Percentiles rank a stretch among this genome's conserved stretches.
Conservation (phyloP, 2,329 filamentous ascomycete genomes). For the Colletotrichum spaethianum region DNA sequence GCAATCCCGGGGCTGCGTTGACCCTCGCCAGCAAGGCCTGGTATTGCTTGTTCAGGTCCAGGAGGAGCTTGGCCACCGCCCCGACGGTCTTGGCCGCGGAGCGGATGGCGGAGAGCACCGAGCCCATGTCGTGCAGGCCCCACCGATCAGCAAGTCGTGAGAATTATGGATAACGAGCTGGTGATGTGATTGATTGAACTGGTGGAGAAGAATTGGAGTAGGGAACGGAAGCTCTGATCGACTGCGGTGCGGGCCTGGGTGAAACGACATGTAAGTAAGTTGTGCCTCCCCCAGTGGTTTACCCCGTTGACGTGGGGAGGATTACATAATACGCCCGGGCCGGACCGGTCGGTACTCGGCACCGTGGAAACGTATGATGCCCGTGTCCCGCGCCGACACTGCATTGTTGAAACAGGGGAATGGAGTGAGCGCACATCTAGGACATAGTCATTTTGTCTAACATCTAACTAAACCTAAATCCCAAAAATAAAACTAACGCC, state of each 20-base stretch:
- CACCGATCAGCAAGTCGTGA: background rate
- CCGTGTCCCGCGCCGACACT: background rate
- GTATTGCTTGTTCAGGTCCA: conserved; percentile 47
- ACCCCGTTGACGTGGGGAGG: background rate
- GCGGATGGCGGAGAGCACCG: conserved; percentile 48
- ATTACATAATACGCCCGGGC: conserved; percentile 29
- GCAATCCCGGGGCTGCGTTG: conserved; percentile 55
- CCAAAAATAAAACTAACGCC: background rate
- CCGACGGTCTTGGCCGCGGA: conserved; percentile 44
- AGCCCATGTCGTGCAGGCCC: conserved; percentile 50
- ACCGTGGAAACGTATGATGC: background rate
- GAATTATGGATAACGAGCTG: background rate
- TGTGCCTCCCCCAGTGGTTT: background rate
- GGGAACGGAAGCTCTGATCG: background rate
- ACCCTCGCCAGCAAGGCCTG: conserved; percentile 49
- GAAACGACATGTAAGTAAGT: background rate
- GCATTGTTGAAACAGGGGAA: background rate
- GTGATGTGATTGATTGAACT: background rate
- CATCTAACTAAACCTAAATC: background rate
- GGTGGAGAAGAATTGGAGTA: background rate
- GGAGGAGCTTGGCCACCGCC: conserved; percentile 46
- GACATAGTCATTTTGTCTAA: conserved; percentile 26
- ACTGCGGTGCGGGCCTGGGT: background rate
- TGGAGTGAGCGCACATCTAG: background rate
- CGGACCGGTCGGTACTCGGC: background rate